These are phyloP conservation scores for Nemania sp. DNA, from an alignment of 2,329 filamentous ascomycete species.

Conservation along the genomic window DNA sequence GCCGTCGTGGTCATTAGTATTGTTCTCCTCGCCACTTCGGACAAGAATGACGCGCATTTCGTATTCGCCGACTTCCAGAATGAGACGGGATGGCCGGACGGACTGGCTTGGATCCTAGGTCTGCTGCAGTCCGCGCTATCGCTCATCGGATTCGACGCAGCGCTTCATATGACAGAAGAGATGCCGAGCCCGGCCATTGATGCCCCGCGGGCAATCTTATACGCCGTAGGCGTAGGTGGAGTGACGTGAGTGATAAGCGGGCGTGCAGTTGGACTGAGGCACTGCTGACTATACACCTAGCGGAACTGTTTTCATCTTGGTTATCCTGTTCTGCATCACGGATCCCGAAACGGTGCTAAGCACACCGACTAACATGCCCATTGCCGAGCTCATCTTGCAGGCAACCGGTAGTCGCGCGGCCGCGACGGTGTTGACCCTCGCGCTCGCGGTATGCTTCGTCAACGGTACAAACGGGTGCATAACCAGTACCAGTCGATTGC, in stretches of 20 bases:
- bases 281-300: constrained; percentile 37
- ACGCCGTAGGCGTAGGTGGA: constrained; percentile 58
- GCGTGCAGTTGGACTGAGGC: background rate
- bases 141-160: constrained; percentile 59
- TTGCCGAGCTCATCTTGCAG: constrained; percentile 59
- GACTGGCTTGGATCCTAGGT: constrained; percentile 61
- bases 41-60: constrained; percentile 57
- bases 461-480: constrained; percentile 60
- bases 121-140: constrained; percentile 57
- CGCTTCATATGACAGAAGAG: constrained; percentile 61
- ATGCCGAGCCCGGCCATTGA: constrained; percentile 58
- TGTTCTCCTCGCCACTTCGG: constrained; percentile 55
- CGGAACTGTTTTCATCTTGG: constrained; percentile 55
- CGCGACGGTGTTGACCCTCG: constrained; percentile 56
- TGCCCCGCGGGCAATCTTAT: constrained; percentile 58
- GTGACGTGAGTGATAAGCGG: constrained; percentile 53
- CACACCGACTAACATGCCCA: constrained; percentile 58
- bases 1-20: constrained; percentile 59
- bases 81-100: constrained; percentile 59
- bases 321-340: constrained; percentile 57
- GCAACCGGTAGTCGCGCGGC: constrained; percentile 55
- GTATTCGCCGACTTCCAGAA: constrained; percentile 61
- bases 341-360: constrained; percentile 53
- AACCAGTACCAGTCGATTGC: constrained; percentile 57
- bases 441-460: constrained; percentile 59